phyloP scores from a whole-genome alignment of 768 basidiomycete species.

The Mycena floridula region DNA sequence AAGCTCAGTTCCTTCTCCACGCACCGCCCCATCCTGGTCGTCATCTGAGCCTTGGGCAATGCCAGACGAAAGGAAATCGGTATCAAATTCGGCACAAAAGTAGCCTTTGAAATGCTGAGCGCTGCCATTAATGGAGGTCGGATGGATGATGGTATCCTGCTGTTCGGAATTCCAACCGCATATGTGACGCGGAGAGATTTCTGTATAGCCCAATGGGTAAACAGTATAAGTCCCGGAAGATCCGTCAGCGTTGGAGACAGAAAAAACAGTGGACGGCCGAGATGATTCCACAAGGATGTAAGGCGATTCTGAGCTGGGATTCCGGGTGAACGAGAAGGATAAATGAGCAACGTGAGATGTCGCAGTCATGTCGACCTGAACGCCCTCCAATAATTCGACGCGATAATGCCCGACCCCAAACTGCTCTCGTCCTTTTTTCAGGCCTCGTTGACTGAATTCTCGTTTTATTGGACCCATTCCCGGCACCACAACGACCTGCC shows the following conservation, averaged over 20 bases:
- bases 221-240: constrained; percentile 23
- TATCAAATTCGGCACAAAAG: constrained; percentile 56
- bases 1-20: constrained; percentile 36
- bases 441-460: constrained; percentile 53
- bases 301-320: constrained; percentile 25
- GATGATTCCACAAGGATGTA: constrained; percentile 67
- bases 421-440: constrained; percentile 49
- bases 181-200: constrained; percentile 38
- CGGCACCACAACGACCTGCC: constrained; percentile 53
- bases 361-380: constrained; percentile 55
- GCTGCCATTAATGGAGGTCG: constrained; percentile 32
- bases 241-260: constrained; percentile 27
- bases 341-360: constrained; percentile 74
- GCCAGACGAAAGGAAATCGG: constrained; percentile 40
- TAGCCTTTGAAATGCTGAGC: constrained; percentile 43
- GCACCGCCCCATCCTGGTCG: constrained; percentile 18
- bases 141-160: constrained; percentile 66
- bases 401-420: constrained; percentile 49
- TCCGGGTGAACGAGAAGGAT: constrained; percentile 52
- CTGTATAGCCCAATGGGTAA: constrained; percentile 46
- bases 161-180: constrained; percentile 62
- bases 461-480: constrained; percentile 43
- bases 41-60: constrained; percentile 36
- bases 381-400: constrained; percentile 47
- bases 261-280: constrained; percentile 52